phyloP scores from a whole-genome alignment of 257 asterid genomes.

The Buddleja alternifolia region DNA sequence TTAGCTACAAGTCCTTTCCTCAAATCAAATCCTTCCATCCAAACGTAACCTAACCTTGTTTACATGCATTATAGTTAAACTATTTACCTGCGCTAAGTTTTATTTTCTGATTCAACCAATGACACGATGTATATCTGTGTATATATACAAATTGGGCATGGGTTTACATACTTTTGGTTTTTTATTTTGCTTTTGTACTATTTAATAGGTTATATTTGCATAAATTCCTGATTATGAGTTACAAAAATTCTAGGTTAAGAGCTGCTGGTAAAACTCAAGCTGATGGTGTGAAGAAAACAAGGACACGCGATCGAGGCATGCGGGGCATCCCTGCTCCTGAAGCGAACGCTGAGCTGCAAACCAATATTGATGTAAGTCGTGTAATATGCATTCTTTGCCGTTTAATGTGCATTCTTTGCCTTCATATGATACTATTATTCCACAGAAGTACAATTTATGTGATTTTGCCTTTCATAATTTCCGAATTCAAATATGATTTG shows the following conservation, averaged over 20 bases:
- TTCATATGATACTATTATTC: neutral
- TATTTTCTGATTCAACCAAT: conserved; percentile 3
- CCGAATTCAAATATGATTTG: too few relatives aligned
- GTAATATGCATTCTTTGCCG: neutral
- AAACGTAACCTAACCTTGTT: neutral
- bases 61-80: neutral
- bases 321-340: conserved; percentile 78
- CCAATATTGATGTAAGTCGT: conserved; percentile 73
- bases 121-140: neutral
- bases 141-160: neutral
- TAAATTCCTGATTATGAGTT: conserved; percentile 12
- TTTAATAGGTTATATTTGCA: neutral
- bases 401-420: neutral
- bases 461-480: too few relatives aligned
- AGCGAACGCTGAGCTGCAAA: conserved; percentile 88
- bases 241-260: conserved; percentile 51
- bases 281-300: conserved; percentile 60
- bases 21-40: neutral
- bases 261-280: conserved; percentile 70
- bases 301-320: conserved; percentile 62
- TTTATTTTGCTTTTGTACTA: neutral
- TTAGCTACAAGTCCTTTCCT: too few relatives aligned
- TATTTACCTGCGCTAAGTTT: neutral
- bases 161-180: conserved; percentile 2
- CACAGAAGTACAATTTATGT: too few relatives aligned